Base-by-base conservation (phyloP, 164 flowering plant genomes). In the Dillenia turbinata region DNA sequence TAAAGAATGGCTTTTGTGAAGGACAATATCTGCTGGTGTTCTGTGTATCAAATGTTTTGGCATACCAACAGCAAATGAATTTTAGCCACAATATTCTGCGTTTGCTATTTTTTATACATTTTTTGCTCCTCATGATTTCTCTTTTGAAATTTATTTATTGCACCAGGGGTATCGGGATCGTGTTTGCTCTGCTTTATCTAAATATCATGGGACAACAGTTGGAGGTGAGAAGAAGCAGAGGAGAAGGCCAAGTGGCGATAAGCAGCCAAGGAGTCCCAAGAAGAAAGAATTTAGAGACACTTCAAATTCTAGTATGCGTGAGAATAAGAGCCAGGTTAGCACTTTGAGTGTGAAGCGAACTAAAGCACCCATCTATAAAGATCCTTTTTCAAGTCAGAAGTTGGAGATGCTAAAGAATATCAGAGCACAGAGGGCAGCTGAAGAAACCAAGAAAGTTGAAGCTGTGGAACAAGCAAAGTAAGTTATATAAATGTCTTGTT, bases 341-440 rank as follows among this genome's bases (percentile, higher is more conserved):
- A 56, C 19, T 48, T 4, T 75, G 9, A 71, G 54, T 67, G 14
- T 54, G 40, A 82, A 63, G 75, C 83, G 54, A 62, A 74, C 68
- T 10, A 76, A 62, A 8, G 58, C 60, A 22, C 90, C 96, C 1
- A 47, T 57, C 12, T 94, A 77, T 69, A 85, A 83, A 71, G 99
- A 94, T 78, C 97, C 97, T 61, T 69, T 81, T 61, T 85, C 85
- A 14, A 79, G 72, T 68, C 73, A 83, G 52, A 94, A 94, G 73
- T 70, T 91, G 68, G 88, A 89, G 75, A 88, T 94, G 97, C 79
- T 94, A 66, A 91, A 84, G 77, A 84, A 75, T 65, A 94, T 91
- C 58, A 81, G 97, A 74, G 85, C 89, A 14, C 73, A 88, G 69
- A 83, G 97, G 74, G 77, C 74, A 40, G 75, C 77, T 61, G 69